Conservation (phyloP, 1,284 basidiomycete genomes). For the Tremellales sp. region DNA sequence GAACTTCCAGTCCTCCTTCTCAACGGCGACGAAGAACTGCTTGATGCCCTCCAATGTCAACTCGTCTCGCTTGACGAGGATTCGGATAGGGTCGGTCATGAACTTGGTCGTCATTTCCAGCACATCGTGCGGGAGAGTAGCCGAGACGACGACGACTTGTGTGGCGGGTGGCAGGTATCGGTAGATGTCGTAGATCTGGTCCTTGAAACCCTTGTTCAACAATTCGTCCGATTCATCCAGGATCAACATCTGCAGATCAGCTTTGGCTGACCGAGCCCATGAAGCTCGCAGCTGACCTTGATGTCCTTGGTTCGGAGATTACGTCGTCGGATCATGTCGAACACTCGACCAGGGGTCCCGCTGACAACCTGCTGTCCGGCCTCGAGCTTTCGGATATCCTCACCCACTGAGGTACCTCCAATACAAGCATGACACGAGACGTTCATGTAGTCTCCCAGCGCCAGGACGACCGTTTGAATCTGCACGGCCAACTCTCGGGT, state of each 20-base stretch:
- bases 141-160: slow-evolving; percentile 93
- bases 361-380: slow-evolving; percentile 98
- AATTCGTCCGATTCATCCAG: slow-evolving; percentile 98
- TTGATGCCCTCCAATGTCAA: slow-evolving; percentile 99
- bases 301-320: slow-evolving; percentile 94
- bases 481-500: slow-evolving; percentile 95
- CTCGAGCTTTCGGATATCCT: slow-evolving; percentile 97
- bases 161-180: slow-evolving; percentile 97
- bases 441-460: slow-evolving; percentile 98
- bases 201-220: slow-evolving; percentile 98
- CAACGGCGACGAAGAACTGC: slow-evolving; percentile 99
- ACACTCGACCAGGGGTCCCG: slow-evolving; percentile 96
- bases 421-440: slow-evolving; percentile 99
- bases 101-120: slow-evolving; percentile 99
- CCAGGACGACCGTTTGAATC: slow-evolving; percentile 97
- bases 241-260: slow-evolving; percentile 68
- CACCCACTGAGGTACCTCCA: slow-evolving; percentile 93
- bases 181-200: slow-evolving; percentile 99
- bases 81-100: slow-evolving; percentile 95
- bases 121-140: slow-evolving; percentile 95
- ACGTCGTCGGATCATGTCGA: slow-evolving; percentile 97
- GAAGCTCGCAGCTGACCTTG: slow-evolving; percentile 54
- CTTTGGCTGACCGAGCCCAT: not conserved
- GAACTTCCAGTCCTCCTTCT: slow-evolving; percentile 99
- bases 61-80: slow-evolving; percentile 99